A percentile compares a stretch with the other conserved stretches of the same genome.
phyloP scores from a whole-genome alignment of 495 filamentous ascomycete species.

The Pseudomonodictys pantanalensis region DNA sequence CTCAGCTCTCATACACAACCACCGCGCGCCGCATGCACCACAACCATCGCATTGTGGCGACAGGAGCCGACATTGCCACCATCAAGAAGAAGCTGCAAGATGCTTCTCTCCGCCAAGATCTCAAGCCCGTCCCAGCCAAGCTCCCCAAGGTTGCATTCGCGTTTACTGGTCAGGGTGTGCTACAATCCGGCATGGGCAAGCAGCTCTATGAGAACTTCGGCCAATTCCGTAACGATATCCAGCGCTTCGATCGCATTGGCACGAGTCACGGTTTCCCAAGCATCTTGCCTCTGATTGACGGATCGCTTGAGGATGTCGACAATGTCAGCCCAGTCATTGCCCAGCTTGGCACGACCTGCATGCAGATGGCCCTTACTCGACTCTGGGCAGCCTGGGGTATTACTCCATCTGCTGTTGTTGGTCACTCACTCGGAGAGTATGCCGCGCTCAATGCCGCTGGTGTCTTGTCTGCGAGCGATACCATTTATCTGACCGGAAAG shows the following conservation, averaged over 20 bases:
- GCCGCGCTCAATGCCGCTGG: constrained; percentile 45
- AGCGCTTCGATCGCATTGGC: constrained; percentile 35
- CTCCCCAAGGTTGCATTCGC: constrained; percentile 56
- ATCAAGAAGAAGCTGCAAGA: constrained; percentile 34
- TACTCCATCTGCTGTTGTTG: constrained; percentile 40
- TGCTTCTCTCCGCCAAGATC: constrained; percentile 36
- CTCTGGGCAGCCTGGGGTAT: constrained; percentile 43
- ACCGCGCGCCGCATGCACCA: constrained; percentile 48
- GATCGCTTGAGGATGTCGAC: constrained; percentile 22
- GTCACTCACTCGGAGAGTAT: constrained; percentile 49
- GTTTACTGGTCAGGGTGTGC: constrained; percentile 45
- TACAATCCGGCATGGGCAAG: constrained; percentile 39
- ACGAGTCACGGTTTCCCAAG: constrained; percentile 37
- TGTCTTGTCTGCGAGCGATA: constrained; percentile 42
- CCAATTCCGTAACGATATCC: constrained; percentile 36
- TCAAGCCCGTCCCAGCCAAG: constrained; percentile 27
- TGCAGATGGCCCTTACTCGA: constrained; percentile 44
- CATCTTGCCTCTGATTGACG: constrained; percentile 36
- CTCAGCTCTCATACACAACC: constrained; percentile 44
- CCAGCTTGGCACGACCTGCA: constrained; percentile 38
- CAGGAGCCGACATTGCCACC: constrained; percentile 42
- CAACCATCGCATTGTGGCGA: constrained; percentile 45
- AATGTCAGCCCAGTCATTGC: constrained; percentile 26
- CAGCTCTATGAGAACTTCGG: constrained; percentile 34
- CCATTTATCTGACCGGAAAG: constrained; percentile 42